Conservation (phyloP, 805 yeast genomes). For the Candida easanensis region DNA sequence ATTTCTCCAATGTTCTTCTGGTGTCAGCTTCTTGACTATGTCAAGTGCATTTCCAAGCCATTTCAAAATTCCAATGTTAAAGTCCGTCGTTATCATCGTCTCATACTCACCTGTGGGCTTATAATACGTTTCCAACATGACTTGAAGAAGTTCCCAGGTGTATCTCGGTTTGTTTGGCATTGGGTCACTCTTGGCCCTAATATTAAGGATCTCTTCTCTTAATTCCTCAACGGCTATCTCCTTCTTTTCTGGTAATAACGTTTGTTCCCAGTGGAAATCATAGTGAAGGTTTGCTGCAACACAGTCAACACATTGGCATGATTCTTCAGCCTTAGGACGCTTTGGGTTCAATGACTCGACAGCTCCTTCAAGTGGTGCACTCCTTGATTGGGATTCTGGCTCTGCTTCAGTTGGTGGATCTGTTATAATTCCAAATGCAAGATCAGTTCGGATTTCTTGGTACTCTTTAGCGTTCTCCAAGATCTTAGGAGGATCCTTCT, state of each 20-base stretch:
- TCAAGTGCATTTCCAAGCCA: background rate
- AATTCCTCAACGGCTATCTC: background rate
- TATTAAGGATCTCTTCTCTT: background rate
- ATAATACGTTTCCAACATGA: background rate
- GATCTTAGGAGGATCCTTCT: too few species aligned
- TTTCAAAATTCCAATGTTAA: background rate
- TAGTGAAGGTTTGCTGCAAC: background rate
- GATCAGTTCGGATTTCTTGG: too few species aligned
- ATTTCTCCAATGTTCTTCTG: background rate
- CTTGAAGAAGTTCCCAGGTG: background rate
- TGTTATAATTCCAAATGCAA: too few species aligned
- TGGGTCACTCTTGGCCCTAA: background rate
- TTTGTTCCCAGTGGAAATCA: background rate
- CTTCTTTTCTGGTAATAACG: background rate
- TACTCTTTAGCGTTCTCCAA: too few species aligned
- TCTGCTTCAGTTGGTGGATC: too few species aligned
- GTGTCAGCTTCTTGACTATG: background rate
- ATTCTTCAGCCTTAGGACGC: too few species aligned
- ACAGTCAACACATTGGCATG: conserved; percentile 1
- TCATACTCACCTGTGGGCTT: background rate
- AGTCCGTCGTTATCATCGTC: background rate
- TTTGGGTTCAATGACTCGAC: too few species aligned
- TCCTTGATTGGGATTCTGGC: too few species aligned
- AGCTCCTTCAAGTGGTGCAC: too few species aligned
- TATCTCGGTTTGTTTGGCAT: background rate